A percentile compares a stretch with the other conserved stretches of the same genome.
These are phyloP conservation scores for Phaffia rhodozyma DNA, from an alignment of 1,284 basidiomycete species.

Conservation along the genomic window DNA sequence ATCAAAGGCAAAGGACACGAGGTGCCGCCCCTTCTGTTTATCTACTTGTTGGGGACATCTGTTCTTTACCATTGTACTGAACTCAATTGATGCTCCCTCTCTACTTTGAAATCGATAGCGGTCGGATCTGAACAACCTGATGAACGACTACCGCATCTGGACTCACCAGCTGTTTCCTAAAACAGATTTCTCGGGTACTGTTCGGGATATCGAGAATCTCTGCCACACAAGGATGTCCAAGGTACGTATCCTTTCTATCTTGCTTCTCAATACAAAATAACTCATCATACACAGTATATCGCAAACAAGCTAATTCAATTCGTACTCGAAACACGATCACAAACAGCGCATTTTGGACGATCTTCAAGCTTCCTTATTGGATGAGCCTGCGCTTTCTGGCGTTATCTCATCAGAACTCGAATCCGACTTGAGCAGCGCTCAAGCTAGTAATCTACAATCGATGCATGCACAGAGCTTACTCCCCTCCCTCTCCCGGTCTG, in stretches of 20 bases:
- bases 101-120: not conserved
- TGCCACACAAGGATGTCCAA: conserved; percentile 72
- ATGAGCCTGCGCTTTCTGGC: too few relatives aligned
- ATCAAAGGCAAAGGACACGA: conserved; percentile 79
- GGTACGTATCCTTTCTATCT: conserved; percentile 40
- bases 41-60: not conserved
- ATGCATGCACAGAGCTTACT: not conserved
- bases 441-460: conserved; percentile 24
- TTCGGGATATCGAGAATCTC: conserved; percentile 66
- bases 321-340: too few relatives aligned
- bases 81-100: too few relatives aligned
- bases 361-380: too few relatives aligned
- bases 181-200: conserved; percentile 68
- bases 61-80: not conserved
- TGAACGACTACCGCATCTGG: conserved; percentile 83
- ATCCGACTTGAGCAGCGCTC: too few relatives aligned
- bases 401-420: too few relatives aligned
- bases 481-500: not conserved
- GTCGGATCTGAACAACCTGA: conserved; percentile 59
- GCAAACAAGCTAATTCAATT: too few relatives aligned
- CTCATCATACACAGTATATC: too few relatives aligned
- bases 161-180: conserved; percentile 80
- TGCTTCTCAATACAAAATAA: not conserved
- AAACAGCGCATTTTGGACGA: too few relatives aligned
- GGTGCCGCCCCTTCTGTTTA: conserved; percentile 38